A percentile compares a stretch with the other conserved stretches of the same genome.
These are phyloP conservation scores for Trichoderma sp. DNA, from an alignment of 2,329 filamentous ascomycete genomes.

Conservation along the genomic window DNA sequence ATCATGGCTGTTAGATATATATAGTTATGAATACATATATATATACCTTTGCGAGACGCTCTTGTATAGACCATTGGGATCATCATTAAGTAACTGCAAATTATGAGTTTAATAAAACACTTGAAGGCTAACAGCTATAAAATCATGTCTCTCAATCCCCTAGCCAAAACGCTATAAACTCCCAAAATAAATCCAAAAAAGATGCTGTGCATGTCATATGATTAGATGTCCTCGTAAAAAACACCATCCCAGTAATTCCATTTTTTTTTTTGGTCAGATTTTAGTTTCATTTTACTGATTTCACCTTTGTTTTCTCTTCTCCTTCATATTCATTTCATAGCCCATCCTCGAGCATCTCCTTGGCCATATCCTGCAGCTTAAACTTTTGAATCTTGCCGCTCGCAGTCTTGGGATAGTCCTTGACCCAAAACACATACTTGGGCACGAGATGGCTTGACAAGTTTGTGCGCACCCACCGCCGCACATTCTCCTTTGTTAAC, in stretches of 20 bases:
- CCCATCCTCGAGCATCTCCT: slow-evolving; percentile 39
- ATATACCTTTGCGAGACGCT: not conserved
- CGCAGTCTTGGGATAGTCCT: slow-evolving; percentile 89
- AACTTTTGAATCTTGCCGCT: slow-evolving; percentile 98
- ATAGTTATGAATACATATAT: not conserved
- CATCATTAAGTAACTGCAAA: not conserved
- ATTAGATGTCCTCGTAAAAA: not conserved
- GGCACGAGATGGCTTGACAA: slow-evolving; percentile 80
- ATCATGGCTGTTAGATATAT: slow-evolving; percentile 4
- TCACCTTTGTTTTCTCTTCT: not conserved
- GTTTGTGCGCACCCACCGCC: slow-evolving; percentile 70
- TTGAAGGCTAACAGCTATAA: not conserved
- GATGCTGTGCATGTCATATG: not conserved
- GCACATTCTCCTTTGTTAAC: slow-evolving; percentile 63
- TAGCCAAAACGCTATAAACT: not conserved
- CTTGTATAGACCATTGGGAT: not conserved
- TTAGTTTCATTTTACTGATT: not conserved
- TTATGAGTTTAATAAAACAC: not conserved
- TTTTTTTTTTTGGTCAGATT: not conserved
- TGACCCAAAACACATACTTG: slow-evolving; percentile 85
- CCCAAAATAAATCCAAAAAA: not conserved
- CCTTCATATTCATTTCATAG: not conserved
- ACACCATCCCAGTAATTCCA: not conserved
- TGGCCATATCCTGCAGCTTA: slow-evolving; percentile 71
- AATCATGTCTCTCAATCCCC: not conserved